Base-by-base conservation (phyloP, 2,329 filamentous ascomycete species). In the Hawksworthiomyces lignivorus region DNA sequence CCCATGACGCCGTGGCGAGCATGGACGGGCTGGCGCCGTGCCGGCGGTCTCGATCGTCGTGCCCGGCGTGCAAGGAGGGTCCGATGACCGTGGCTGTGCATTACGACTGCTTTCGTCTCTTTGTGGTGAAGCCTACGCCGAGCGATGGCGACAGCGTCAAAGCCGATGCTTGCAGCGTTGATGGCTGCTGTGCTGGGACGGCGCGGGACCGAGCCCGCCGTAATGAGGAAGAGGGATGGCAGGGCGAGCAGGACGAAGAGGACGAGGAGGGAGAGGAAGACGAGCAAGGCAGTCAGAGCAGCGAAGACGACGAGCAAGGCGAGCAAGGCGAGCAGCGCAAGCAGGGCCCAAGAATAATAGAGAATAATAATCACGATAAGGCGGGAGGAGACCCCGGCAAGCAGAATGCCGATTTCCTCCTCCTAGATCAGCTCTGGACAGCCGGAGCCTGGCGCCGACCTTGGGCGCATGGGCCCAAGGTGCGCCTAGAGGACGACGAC, bases 71-170 rank as follows among this genome's bases (percentile, higher is more conserved):
- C 20, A 19, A 17, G 7, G 24, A 15, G 21, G 38, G 21, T 7
- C 38, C 31, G 8, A 34, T 35, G 30, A 24, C 11, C 8, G 38
- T 40, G 17, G 11, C 14, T 2, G 38, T 34, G 30, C 31, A 40
- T 22, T 35, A 40, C 22, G 38, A 40, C 17, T 34, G 30, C 8
- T 35, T 35, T 24, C 38, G 32, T 19, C 17, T 40, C 30, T 40
- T 40, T 11, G 17, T 28, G 11, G 19, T 22, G 8, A 31, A 20
- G 28, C 12, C n/a, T 33, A 22, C 21, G 18, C 33, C 9, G 36
- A 7, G 26, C 27, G 27, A 15, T n/a, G n/a, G n/a, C n/a, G n/a
- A n/a, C n/a, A 18, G 14, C 27, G 36, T 39, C 36, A 28, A 37
- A 15, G 35, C 28, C 35, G 21, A 18, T 27, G 36, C 10, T 19